Evolutionary conservation across 2,329 filamentous ascomycete genomes (phyloP), one percentile per base, ranked within the genome.

Genomic region (Aspergillus sp.): DNA sequence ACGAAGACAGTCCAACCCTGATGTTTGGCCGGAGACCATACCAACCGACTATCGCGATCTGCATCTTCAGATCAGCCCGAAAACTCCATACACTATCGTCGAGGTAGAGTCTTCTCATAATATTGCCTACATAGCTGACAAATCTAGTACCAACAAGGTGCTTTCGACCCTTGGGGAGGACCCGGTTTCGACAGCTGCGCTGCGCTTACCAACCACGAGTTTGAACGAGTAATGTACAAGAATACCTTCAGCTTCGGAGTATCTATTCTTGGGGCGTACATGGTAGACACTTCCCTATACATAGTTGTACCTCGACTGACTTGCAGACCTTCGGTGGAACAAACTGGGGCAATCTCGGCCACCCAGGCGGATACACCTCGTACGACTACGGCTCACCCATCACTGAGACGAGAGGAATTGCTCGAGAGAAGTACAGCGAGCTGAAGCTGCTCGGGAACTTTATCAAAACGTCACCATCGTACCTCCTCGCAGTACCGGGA

Each of bases 331-430:
- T 84, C 66, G 91, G 91, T 15, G 91, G 91, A 6, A 93, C 91
- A 0, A 95, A 94, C 72, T 94, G 91, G 91, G 91, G 91, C 0
- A 93, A 92, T 64, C 75, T 92, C 4, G 89, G 91, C 0, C 86
- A 92, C 66, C 83, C 88, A 9, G 88, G 87, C 11, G 87, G 83
- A 3, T 88, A 88, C 63, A 87, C 84, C 0, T 84, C 81, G 3
- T 88, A 88, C 68, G 85, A 89, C 68, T 88, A 87, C 67, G 84
- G 85, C 5, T 81, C 87, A 4, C 79, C 82, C 7, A 91, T 94
- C 56, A 82, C 84, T 1, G 91, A 95, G 71, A 87, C 91, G 47
- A 84, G 91, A 25, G 84, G 84, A 1, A 80, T 94, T 3, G 78
- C 82, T 30, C 84, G 90, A 2, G 90, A 93, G 71, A 94, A 94